Conservation (phyloP, 169 alveolate species). For the Cryptosporidium canis region DNA sequence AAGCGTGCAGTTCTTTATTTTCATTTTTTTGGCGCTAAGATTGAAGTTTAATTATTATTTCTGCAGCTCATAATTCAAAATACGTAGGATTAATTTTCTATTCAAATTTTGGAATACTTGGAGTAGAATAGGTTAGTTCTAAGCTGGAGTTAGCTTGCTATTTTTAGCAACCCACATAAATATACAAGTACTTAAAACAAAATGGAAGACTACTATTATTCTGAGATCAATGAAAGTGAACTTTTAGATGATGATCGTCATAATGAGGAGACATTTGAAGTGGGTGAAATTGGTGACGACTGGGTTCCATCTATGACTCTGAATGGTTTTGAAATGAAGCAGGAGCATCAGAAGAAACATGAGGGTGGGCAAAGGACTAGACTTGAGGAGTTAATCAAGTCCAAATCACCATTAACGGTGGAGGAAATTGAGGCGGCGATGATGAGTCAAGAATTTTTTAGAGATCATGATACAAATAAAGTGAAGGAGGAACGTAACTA, state of each 20-base stretch:
- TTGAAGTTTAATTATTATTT: neutral
- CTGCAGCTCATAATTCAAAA: neutral
- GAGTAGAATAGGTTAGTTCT: neutral
- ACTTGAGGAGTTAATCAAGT: conserved; percentile 12
- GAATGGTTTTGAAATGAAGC: conserved; percentile 13
- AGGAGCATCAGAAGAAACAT: neutral
- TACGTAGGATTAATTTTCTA: neutral
- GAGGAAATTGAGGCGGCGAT: conserved; percentile 55
- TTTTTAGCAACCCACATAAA: neutral
- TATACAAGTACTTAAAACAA: neutral
- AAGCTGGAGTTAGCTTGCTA: neutral
- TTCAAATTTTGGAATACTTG: neutral
- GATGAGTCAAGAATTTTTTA: conserved; percentile 54
- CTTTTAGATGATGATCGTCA: conserved; percentile 63
- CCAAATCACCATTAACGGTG: conserved; percentile 32
- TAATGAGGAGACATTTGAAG: conserved; percentile 68
- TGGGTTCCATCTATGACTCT: conserved; percentile 71
- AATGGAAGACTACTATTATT: conserved; percentile 43
- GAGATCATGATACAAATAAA: neutral
- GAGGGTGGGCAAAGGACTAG: neutral
- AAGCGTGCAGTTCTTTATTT: neutral
- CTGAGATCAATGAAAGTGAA: conserved; percentile 43
- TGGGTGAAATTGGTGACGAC: conserved; percentile 61
- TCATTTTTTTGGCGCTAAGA: neutral
- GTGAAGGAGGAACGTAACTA: neutral